Base-by-base conservation (phyloP, 176 grass and related monocot genomes). In the Carex littledalei region DNA sequence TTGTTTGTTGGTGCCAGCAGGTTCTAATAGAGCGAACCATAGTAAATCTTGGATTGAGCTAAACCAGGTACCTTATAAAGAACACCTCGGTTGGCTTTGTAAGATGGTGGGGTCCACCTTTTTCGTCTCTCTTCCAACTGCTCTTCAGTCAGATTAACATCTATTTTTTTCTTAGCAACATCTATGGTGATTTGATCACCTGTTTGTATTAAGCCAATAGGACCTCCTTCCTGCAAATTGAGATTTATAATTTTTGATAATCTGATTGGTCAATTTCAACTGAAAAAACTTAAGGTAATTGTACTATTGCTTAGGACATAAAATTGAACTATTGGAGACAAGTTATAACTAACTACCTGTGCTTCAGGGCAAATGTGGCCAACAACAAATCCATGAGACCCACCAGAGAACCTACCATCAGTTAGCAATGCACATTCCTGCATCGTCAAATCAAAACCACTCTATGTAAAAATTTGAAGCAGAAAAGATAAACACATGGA, bases 341-440 rank as follows among this genome's bases (percentile, higher is more conserved):
- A 53, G 20, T 86, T 41, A 0, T 21, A 67, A 80, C 57, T 87
- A 98, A 80, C 57, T 87, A 98, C 95, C 91, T 98, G 95, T 83
- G 95, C 87, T 93, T 98, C 95, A 66, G 95, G 95, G 68, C 95
- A 98, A 86, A 98, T 90, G 89, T 98, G 93, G 17, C 95, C 95
- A 34, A 98, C 95, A 84, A 98, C 95, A 92, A 94, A 98, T 76
- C 93, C 95, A 91, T 98, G 95, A 26, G 95, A 98, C 15, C 95
- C 95, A 70, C 95, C 95, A 14, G 95, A 98, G 90, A 98, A 98
- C 87, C 95, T 93, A 73, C 95, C 95, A 87, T 98, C 95, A 20
- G 95, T 98, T 49, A 98, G 91, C 63, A 98, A 83, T 29, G 95
- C 95, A 14, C 93, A 98, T 79, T 98, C 95, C 95, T 95, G 47